A percentile compares a stretch with the other conserved stretches of the same genome.
These are phyloP conservation scores for Pseudoneurospora amorphoporcata DNA, from an alignment of 495 filamentous ascomycete genomes.

Conservation along the genomic window DNA sequence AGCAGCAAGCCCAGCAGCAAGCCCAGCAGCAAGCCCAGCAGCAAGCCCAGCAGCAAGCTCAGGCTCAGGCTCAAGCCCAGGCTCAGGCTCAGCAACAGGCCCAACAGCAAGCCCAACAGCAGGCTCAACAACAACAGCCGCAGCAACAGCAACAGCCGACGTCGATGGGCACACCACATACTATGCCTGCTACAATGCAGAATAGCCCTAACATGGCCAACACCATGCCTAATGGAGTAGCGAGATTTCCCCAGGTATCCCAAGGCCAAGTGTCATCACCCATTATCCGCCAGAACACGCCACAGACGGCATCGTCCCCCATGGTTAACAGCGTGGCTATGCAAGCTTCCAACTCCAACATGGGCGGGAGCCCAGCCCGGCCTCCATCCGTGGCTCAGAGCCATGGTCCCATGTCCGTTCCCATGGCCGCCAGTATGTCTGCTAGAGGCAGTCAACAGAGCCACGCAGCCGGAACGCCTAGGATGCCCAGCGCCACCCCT, in stretches of 20 bases:
- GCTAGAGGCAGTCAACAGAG: constrained; percentile 73
- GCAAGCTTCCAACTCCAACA: constrained; percentile 68
- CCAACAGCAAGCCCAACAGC: constrained; percentile 25
- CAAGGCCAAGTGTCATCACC: constrained; percentile 71
- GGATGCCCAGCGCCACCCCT: constrained; percentile 69
- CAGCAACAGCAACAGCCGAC: background rate
- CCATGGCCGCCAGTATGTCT: constrained; percentile 63
- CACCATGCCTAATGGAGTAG: constrained; percentile 45
- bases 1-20: constrained; percentile 24
- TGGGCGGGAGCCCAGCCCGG: constrained; percentile 65
- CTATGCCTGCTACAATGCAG: background rate
- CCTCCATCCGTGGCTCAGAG: constrained; percentile 69
- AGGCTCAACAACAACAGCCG: constrained; percentile 26
- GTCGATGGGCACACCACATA: background rate
- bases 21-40: constrained; percentile 38
- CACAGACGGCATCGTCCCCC: constrained; percentile 68
- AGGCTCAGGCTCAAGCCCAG: constrained; percentile 36
- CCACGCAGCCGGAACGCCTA: constrained; percentile 65
- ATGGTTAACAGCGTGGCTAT: constrained; percentile 63
- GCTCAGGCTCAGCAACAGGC: constrained; percentile 30
- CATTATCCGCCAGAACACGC: constrained; percentile 67
- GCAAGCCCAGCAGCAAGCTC: constrained; percentile 38
- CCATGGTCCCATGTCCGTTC: constrained; percentile 49
- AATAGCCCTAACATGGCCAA: background rate
- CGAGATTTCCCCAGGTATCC: constrained; percentile 47